Conservation (phyloP, 1,284 basidiomycete genomes). For the Sporisorium reilianum region DNA sequence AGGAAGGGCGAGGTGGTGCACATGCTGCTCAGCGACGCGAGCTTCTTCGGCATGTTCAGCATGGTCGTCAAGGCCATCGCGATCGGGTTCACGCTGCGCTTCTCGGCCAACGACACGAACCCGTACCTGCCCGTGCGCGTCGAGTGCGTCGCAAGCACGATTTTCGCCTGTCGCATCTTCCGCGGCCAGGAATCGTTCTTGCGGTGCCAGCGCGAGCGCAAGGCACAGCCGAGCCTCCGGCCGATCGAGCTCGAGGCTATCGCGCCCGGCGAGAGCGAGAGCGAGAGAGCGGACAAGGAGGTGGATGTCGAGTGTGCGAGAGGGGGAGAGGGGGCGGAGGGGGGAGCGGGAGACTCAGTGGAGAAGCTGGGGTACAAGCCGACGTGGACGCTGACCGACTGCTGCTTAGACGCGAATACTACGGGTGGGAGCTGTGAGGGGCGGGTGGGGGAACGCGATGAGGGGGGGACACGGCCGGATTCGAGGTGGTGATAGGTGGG, state of each 20-base stretch:
- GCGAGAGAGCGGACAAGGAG: neutral
- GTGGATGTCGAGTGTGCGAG: neutral
- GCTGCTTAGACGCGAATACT: neutral
- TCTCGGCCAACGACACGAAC: neutral
- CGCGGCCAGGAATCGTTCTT: conserved; percentile 32
- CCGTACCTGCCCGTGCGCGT: conserved; percentile 26
- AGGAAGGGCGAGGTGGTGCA: conserved; percentile 23
- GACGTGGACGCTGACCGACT: neutral
- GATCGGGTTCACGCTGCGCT: conserved; percentile 6
- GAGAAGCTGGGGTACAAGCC: neutral
- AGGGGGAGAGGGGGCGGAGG: neutral
- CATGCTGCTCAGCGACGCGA: conserved; percentile 30
- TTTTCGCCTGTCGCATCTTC: conserved; percentile 42
- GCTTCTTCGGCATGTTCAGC: conserved; percentile 27
- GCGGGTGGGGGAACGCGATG: neutral
- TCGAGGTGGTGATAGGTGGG: neutral
- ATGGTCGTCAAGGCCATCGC: conserved; percentile 19
- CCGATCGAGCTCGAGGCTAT: conserved; percentile 9
- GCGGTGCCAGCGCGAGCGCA: conserved; percentile 11
- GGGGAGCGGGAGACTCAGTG: neutral
- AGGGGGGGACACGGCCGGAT: no score
- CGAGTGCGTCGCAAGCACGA: conserved; percentile 23
- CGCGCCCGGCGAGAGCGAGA: no score
- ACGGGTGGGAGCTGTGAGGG: neutral
- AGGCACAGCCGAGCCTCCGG: conserved; percentile 11